Base-by-base conservation (phyloP, 1,139 yeast species). In the Suhomyces yuchorum region DNA sequence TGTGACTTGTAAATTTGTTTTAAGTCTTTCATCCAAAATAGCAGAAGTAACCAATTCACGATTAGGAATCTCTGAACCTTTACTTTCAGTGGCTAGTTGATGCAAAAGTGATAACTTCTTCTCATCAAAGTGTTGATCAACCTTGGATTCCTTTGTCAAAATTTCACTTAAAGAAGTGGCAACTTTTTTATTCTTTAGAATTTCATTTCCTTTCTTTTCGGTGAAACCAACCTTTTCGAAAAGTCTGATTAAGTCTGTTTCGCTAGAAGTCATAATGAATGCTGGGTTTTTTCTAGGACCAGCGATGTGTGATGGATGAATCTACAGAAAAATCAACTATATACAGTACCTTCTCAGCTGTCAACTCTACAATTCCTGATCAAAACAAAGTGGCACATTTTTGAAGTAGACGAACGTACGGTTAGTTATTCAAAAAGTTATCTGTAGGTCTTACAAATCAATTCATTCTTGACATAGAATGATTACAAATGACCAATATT, bases 171-270 rank as follows among this genome's bases (percentile, higher is more conserved):
- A 77, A 1, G 96, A 81, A 32, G 73, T 71, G 17, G 95, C 81
- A 33, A 91, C 96, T 65, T 91, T 91, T 64, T 85, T 84, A 72
- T 93, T 93, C 67, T 89, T 92, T 51, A 82, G 66, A 48, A 90
- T 84, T 63, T 93, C 98, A 43, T 79, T 77, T 46, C 85, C 69
- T 63, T 85, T 85, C 56, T 83, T 77, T 22, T 86, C 95, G 56
- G 78, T 81, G 56, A 89, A 80, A 15, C 96, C 96, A 51, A 87
- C 73, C 43, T 73, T 68, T 53, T 75, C 69, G 58, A 90, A 85
- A 44, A 76, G 73, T 32, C 57, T 52, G n/a, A 64, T 59, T 42
- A 74, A 58, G 47, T 72, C 77, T 45, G 67, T 72, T 42, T 62
- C 68, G 15, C 56, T 32, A 26, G 28, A 34, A 30, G 47, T 48